Evolutionary conservation across 352 stramenopile genomes (phyloP).

Genomic region (Pythium rhizo-oryzae): DNA sequence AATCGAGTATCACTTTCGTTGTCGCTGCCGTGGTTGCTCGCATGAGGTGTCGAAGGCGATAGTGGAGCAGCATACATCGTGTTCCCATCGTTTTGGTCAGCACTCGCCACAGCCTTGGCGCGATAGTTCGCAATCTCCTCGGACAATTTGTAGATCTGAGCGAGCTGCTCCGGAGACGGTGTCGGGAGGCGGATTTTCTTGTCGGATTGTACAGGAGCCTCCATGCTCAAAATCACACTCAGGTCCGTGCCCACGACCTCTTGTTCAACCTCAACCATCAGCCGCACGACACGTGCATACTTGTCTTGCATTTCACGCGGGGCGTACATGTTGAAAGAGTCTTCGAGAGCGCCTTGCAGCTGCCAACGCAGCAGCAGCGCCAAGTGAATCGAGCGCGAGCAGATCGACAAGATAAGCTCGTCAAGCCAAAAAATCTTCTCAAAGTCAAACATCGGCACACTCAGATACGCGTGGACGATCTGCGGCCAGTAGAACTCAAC

Average conservation of each 20-base stretch:
- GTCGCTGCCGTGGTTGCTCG: conserved; percentile 27
- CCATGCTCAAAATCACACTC: conserved; percentile 60
- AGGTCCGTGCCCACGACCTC: conserved; percentile 80
- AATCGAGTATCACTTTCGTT: conserved; percentile 70
- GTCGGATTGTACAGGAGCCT: conserved; percentile 41
- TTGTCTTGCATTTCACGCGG: conserved; percentile 87
- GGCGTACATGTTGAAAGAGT: conserved; percentile 78
- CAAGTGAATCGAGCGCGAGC: conserved; percentile 84
- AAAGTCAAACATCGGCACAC: conserved; percentile 89
- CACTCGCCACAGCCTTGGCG: conserved; percentile 45
- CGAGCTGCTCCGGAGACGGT: conserved; percentile 84
- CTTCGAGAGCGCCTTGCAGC: conserved; percentile 84
- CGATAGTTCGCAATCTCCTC: conserved; percentile 77
- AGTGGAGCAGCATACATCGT: conserved; percentile 40
- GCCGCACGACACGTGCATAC: conserved; percentile 77
- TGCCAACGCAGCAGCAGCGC: conserved; percentile 86
- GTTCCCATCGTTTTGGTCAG: conserved; percentile 21
- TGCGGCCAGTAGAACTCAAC: conserved; percentile 93
- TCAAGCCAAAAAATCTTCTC: conserved; percentile 92
- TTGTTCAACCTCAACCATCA: conserved; percentile 88
- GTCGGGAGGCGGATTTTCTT: conserved; percentile 71
- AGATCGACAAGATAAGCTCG: conserved; percentile 87
- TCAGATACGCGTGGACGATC: conserved; percentile 89
- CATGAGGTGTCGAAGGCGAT: conserved; percentile 35
- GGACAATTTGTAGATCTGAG: conserved; percentile 74